Base-by-base conservation (phyloP, 495 filamentous ascomycete species). In the Glutinoglossum americanum region DNA sequence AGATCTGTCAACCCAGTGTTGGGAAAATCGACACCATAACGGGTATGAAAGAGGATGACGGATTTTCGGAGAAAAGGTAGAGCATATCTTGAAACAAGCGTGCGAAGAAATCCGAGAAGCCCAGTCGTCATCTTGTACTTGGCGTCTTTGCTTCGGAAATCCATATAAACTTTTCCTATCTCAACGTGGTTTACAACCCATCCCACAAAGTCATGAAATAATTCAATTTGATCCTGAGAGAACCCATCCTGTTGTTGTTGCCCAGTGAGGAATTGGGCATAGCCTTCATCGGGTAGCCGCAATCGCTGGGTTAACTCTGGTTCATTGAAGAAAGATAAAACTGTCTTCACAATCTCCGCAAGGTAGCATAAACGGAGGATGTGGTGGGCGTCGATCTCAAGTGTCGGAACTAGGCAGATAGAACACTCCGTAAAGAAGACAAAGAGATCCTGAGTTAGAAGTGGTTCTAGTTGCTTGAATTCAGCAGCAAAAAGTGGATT, bases 41-140 rank as follows among this genome's bases (percentile, higher is more conserved):
- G 84, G 51, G 93, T 86, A 64, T 95, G 81, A 57, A 96, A 75
- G 21, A 97, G 78, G 33, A 97, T 78, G 17, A 78, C 76, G 10
- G 77, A 74, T 71, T 97, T 99, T 58, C 92, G 84, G 13, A 97
- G 72, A 72, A 97, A 97, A 0, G 82, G 73, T n/a, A 93, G 72
- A 17, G 87, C 85, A 63, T 96, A 99, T 64, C 80, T 88, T 32
- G 78, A 77, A 57, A 89, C 62, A 27, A 83, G 64, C 10, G 73
- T 67, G 58, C 71, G 65, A 23, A 77, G 47, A 33, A 39, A 30
- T 26, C 11, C 21, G 19, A 48, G 39, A 26, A 26, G 4, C 17
- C 13, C 37, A 19, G 23, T 23, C 5, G 21, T 53, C 33, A 47
- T 17, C 25, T 58, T 54, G 17, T 28, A 39, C 49, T 27, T 27